phyloP scores from a whole-genome alignment of 805 yeast genomes.

The Wickerhamomyces queroliae region DNA sequence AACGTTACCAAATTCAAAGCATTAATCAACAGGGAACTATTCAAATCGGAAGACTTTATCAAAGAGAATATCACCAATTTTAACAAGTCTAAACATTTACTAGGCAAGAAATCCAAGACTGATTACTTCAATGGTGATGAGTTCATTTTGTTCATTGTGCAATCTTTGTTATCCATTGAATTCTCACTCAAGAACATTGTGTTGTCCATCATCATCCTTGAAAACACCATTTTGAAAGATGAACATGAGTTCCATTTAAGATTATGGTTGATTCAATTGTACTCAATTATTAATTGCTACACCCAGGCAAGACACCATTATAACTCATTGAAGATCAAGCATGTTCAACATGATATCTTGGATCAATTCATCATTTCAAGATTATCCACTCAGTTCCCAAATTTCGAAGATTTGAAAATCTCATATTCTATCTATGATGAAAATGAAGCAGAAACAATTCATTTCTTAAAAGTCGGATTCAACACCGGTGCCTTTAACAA shows the following conservation, averaged over 20 bases:
- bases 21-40: conserved; percentile 19
- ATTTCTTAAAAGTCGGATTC: conserved; percentile 47
- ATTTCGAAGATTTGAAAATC: conserved; percentile 29
- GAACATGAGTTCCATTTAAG: conserved; percentile 67
- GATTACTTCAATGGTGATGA: conserved; percentile 73
- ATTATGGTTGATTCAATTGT: conserved; percentile 65
- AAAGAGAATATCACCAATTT: conserved; percentile 33
- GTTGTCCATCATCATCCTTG: conserved; percentile 49
- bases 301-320: conserved; percentile 46
- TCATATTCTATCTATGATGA: conserved; percentile 48
- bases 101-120: conserved; percentile 40
- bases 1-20: conserved; percentile 45
- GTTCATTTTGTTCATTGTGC: conserved; percentile 50
- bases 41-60: conserved; percentile 21
- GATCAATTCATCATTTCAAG: conserved; percentile 49
- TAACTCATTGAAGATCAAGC: conserved; percentile 54
- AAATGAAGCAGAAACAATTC: conserved; percentile 43
- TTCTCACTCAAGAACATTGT: conserved; percentile 23
- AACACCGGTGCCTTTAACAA: conserved; percentile 59
- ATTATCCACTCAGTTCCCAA: conserved; percentile 39
- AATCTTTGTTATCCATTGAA: conserved; percentile 24
- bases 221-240: conserved; percentile 48
- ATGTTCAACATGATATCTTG: conserved; percentile 70
- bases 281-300: conserved; percentile 50
- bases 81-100: conserved; percentile 29